Evolutionary conservation across 1,284 basidiomycete species (phyloP), one percentile per base, ranked within the genome.

Genomic region (Apiotrichum porosum): DNA sequence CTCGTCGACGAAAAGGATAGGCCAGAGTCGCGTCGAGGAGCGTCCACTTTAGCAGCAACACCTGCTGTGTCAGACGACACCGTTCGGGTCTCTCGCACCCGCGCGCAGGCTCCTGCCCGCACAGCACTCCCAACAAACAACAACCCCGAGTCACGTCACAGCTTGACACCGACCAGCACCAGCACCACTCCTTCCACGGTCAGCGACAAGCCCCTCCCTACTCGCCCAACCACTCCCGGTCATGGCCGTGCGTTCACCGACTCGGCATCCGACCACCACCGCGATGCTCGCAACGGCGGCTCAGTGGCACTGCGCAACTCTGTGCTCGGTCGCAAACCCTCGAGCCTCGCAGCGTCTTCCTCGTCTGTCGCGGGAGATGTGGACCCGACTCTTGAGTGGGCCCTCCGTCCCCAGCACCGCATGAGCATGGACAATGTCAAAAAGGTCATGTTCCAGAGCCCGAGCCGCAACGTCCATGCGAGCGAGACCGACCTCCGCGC

Each of bases 361-460:
- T 6, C 8, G 8, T 28, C 26, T 6, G 8, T 28, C 12, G 26
- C 26, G 6, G 26, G 26, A 6, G 26, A 12, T 6, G 12, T 6
- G 6, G 26, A 28, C 12, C 26, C 8, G 6, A 12, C 8, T 6
- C 8, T 28, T 13, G 46, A 49, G 17, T 44, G 48, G 42, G 37
- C 24, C 32, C 21, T 32, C 4, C 37, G 44, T 9, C 45, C 51
- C 2, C 32, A 30, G 18, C 45, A 41, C 22, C 42, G 51, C 15
- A 36, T 44, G 37, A 52, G 51, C 35, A 14, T 44, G 14, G 53
- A 55, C 42, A 51, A 51, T 19, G 49, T 55, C 30, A 55, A 55
- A 34, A 51, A 51, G 39, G 53, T 55, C 33, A 37, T 37, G 21
- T 55, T 55, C 44, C 53, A 49, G 37, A 43, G 39, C 19, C 46